Base-by-base conservation (phyloP, 768 basidiomycete genomes). In the Boletus rubropictus region DNA sequence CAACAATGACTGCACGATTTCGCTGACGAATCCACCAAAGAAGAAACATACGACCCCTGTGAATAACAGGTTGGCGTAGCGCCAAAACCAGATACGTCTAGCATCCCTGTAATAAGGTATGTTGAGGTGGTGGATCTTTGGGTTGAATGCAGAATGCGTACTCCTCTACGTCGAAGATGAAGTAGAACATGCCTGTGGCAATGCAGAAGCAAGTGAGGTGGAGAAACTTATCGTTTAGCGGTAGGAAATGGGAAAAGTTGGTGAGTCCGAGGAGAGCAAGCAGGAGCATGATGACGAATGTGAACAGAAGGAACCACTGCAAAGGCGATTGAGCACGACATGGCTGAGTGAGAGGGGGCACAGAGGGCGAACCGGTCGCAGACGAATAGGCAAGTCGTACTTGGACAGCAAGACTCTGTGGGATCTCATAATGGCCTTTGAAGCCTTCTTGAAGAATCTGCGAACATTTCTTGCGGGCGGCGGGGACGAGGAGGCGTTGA, bases 121-220 rank as follows among this genome's bases (percentile, higher is more conserved):
- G 18, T 29, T 39, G 27, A 49, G 49, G 28, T 25, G 38, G 11
- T 8, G 20, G 7, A 7, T 31, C 17, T 22, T 11, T 7, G 25
- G 25, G 11, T 11, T 31, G 21, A 36, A 28, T 20, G 24, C 8
- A 4, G 12, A 39, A 34, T 24, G 69, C 86, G 63, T 56, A 92
- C 89, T 92, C 89, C 49, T 92, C 89, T 8, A 89, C 82, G 57
- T 92, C 89, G 28, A 89, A 76, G 39, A 91, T 87, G 59, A 90
- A 91, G 66, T 89, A 92, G 65, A 91, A 91, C 6, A 90, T 78
- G 3, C 69, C 81, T 0, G 88, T 92, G 2, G 88, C 86, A 21
- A 86, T 51, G 44, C 72, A 72, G 48, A 92, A 84, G 63, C 86
- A 89, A 10, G 86, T 55, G 59, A 92, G 88, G 58, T 86, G 89